Base-by-base conservation (phyloP, 2,329 filamentous ascomycete genomes). In the Cladorrhinum sp. region DNA sequence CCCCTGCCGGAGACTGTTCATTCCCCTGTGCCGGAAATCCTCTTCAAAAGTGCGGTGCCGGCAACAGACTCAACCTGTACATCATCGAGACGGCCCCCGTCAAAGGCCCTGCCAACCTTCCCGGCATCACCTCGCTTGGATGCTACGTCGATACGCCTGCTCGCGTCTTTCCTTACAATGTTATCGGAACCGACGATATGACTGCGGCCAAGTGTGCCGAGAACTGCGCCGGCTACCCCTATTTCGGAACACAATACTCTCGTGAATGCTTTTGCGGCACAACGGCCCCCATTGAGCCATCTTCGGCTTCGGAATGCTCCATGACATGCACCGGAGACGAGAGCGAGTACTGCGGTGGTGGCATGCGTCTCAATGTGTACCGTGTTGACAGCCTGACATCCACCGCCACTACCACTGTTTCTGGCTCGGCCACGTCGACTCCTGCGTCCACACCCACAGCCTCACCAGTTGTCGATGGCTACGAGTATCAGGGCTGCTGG, bases 161-260 rank as follows among this genome's bases (percentile, higher is more conserved):
- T 18, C 62, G 57, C 12, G 28, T 58, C 12, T 58, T 66, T 7
- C 64, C 64, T 2, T 21, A 58, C 55, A 55, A 57, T 2, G 49
- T 64, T 62, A 53, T 61, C 48, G 39, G 48, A 4, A n/a, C 50
- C 62, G 76, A 80, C 39, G 71, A 71, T 30, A 81, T 82, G 79
- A 65, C 57, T 6, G 28, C 62, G 20, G 62, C 63, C n/a, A 59
- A 46, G 18, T 66, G 64, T 23, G 58, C 60, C 6, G 28, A 14
- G 20, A 53, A 61, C 51, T 66, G 62, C 55, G 58, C 49, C 21
- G 62, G 56, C 9, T 66, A 53, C 36, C 33, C 55, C 18, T 64
- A 58, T 50, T 64, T 63, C 21, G 64, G 64, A 26, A 62, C 62
- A 4, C 60, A 66, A 26, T 64, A 48, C 42, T 48, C 56, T 23